A percentile compares a stretch with the other conserved stretches of the same genome.
phyloP scores from a whole-genome alignment of 768 basidiomycete genomes.

The Amylocystis lapponica region DNA sequence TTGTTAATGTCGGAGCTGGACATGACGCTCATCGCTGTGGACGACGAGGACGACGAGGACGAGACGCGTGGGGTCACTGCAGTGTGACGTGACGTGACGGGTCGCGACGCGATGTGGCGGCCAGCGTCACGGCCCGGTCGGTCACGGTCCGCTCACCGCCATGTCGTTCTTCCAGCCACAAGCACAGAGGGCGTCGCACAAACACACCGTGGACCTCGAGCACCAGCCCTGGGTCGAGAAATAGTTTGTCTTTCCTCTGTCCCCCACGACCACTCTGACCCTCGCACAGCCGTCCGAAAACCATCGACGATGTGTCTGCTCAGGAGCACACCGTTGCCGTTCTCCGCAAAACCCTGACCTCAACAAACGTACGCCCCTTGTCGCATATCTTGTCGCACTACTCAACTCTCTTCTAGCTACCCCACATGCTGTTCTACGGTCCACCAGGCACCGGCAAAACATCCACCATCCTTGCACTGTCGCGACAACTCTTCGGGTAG shows the following conservation, averaged over 20 bases:
- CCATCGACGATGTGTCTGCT: constrained; percentile 95
- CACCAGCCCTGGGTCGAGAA: constrained; percentile 98
- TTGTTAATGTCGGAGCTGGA: constrained; percentile 29
- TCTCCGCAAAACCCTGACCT: constrained; percentile 82
- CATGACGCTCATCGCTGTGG: constrained; percentile 29
- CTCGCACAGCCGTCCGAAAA: constrained; percentile 78
- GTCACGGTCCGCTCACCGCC: constrained; percentile 7
- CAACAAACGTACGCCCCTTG: constrained; percentile 66
- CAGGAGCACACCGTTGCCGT: constrained; percentile 97
- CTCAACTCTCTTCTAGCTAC: constrained; percentile 51
- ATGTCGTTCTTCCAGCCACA: constrained; percentile 63
- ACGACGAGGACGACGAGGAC: constrained; percentile 12
- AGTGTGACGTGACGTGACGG: constrained; percentile 18
- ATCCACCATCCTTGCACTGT: constrained; percentile 91
- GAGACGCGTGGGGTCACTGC: constrained; percentile 26
- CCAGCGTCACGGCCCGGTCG: constrained; percentile 23
- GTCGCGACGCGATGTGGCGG: constrained; percentile 32
- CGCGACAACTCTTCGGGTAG: constrained; percentile 92
- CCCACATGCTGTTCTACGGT: constrained; percentile 99
- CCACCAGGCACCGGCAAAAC: constrained; percentile 99
- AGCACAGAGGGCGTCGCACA: constrained; percentile 24
- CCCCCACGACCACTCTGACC: not conserved
- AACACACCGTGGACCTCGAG: constrained; percentile 41
- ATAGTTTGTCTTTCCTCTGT: constrained; percentile 54
- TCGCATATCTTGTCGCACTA: not conserved